phyloP scores from a whole-genome alignment of 768 basidiomycete species.

The Boletus tomentosulus region DNA sequence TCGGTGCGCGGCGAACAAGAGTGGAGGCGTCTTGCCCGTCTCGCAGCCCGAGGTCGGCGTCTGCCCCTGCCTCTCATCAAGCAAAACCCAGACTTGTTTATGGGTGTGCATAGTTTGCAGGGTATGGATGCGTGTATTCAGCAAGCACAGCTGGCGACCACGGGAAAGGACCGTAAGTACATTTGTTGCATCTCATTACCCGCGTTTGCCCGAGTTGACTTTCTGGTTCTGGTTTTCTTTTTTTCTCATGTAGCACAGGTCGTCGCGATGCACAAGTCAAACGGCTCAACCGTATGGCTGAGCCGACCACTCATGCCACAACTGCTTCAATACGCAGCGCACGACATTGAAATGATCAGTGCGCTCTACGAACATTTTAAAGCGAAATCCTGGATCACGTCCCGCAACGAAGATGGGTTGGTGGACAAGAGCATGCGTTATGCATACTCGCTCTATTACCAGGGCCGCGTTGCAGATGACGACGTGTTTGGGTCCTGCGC shows the following conservation, averaged over 20 bases:
- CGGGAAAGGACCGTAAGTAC: conserved; percentile 34
- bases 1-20: conserved; percentile 25
- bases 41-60: conserved; percentile 22
- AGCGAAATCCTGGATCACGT: conserved; percentile 21
- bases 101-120: conserved; percentile 31
- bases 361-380: conserved; percentile 34
- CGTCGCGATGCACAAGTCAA: conserved; percentile 34
- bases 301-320: conserved; percentile 33
- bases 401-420: conserved; percentile 8
- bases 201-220: conserved; percentile 1
- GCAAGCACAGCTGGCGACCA: conserved; percentile 19
- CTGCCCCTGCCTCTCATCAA: conserved; percentile 23
- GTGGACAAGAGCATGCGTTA: conserved; percentile 29
- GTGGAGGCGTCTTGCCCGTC: conserved; percentile 17
- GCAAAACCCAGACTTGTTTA: conserved; percentile 23
- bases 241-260: conserved; percentile 31
- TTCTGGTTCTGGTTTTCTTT: background rate
- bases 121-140: conserved; percentile 36
- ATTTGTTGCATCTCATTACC: background rate
- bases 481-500: conserved; percentile 21
- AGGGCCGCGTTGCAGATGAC: conserved; percentile 24
- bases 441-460: conserved; percentile 24
- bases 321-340: conserved; percentile 40
- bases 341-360: conserved; percentile 39
- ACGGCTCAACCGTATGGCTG: conserved; percentile 32